These are phyloP conservation scores for Arthrobotrys conoides DNA, from an alignment of 2,329 filamentous ascomycete genomes.

Conservation along the genomic window DNA sequence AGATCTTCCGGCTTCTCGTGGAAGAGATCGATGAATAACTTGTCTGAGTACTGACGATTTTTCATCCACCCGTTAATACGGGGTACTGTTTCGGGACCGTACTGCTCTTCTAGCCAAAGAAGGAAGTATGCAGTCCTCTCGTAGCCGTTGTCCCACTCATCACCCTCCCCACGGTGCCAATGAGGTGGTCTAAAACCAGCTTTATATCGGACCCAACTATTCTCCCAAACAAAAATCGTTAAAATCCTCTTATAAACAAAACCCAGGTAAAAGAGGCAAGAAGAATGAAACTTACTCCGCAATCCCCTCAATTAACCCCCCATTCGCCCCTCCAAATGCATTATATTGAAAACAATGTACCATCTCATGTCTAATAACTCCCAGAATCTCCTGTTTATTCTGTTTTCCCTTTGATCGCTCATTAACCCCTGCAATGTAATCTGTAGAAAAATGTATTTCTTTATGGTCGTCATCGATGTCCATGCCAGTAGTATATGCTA, in stretches of 20 bases:
- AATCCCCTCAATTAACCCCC: slow-evolving; percentile 88
- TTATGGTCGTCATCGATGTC: slow-evolving; percentile 89
- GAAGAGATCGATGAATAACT: slow-evolving; percentile 79
- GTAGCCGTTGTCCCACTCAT: slow-evolving; percentile 70
- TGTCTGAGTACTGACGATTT: slow-evolving; percentile 75
- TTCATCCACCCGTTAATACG: slow-evolving; percentile 78
- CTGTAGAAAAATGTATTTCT: slow-evolving; percentile 88
- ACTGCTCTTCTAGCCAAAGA: slow-evolving; percentile 82
- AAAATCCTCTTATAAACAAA: not conserved
- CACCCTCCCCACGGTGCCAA: slow-evolving; percentile 76
- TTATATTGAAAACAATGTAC: slow-evolving; percentile 95
- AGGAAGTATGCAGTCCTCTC: slow-evolving; percentile 93
- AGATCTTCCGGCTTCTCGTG: slow-evolving; percentile 76
- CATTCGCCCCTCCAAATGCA: slow-evolving; percentile 74
- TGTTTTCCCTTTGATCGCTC: slow-evolving; percentile 65
- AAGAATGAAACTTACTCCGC: slow-evolving; percentile 73
- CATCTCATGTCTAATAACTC: slow-evolving; percentile 90
- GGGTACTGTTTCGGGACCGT: slow-evolving; percentile 74
- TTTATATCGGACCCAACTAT: slow-evolving; percentile 81
- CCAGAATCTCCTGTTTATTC: slow-evolving; percentile 77
- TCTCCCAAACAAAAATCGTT: not conserved
- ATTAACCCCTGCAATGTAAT: slow-evolving; percentile 75
- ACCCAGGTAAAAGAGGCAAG: not conserved
- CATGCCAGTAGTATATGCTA: slow-evolving; percentile 87
- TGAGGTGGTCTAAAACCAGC: slow-evolving; percentile 82